These are phyloP conservation scores for Pseudonitzschia multistriata DNA, from an alignment of 108 stramenopile species.

Conservation along the genomic window DNA sequence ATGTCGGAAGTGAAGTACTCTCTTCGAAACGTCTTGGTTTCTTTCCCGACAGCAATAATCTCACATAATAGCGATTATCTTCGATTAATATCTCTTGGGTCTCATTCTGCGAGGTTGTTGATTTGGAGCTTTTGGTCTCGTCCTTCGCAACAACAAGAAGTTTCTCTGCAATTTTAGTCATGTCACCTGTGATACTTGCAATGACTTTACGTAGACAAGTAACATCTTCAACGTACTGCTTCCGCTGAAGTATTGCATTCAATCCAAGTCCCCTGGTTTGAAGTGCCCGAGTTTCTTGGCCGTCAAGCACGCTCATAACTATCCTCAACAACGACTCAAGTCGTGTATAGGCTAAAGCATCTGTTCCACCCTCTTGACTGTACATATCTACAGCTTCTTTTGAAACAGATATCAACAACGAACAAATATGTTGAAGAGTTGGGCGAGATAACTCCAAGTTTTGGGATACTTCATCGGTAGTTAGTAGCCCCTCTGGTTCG, in stretches of 20 bases:
- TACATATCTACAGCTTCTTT: constrained; percentile 59
- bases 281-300: constrained; percentile 8
- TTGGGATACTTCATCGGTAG: not conserved
- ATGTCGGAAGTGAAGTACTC: constrained; percentile 84
- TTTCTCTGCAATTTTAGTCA: constrained; percentile 48
- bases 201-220: constrained; percentile 45
- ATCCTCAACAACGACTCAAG: constrained; percentile 66
- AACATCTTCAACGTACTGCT: constrained; percentile 39
- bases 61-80: constrained; percentile 45
- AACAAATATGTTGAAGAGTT: constrained; percentile 49
- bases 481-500: constrained; percentile 42
- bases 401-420: constrained; percentile 41
- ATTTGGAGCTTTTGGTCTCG: not conserved
- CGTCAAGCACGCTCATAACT: constrained; percentile 51
- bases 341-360: constrained; percentile 60
- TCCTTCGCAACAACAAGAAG: constrained; percentile 27
- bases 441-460: constrained; percentile 42
- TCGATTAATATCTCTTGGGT: not conserved
- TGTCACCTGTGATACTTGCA: constrained; percentile 46
- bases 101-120: not conserved
- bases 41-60: constrained; percentile 59
- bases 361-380: constrained; percentile 59
- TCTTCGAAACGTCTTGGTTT: constrained; percentile 75
- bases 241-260: constrained; percentile 1
- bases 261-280: not conserved